Percentiles rank a stretch among this genome's conserved stretches.
Conservation (phyloP, 2,329 filamentous ascomycete genomes). For the Ceratocystis alfenasii region DNA sequence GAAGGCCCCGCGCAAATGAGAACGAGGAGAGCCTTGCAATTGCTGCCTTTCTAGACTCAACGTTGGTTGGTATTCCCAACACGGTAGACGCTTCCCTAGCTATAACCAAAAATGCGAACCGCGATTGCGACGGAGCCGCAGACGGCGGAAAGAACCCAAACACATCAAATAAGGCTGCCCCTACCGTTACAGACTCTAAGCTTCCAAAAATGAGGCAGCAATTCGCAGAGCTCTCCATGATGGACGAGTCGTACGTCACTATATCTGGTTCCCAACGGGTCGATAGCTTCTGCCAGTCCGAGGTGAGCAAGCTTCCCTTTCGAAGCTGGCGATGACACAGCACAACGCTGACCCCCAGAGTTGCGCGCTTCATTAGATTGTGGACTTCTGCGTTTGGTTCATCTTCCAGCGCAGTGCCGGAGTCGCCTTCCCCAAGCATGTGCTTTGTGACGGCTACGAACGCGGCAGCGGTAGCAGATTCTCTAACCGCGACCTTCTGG, state of each 20-base stretch:
- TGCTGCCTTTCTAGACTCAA: slow-evolving; percentile 23
- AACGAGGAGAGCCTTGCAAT: slow-evolving; percentile 21
- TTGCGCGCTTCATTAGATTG: slow-evolving; percentile 39
- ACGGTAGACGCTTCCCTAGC: background rate
- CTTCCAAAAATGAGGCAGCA: background rate
- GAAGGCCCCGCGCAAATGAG: slow-evolving; percentile 28
- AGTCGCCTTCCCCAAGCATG: slow-evolving; percentile 44
- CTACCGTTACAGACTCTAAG: background rate
- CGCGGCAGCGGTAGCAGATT: slow-evolving; percentile 32
- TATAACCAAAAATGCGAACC: background rate
- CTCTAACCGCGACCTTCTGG: slow-evolving; percentile 38
- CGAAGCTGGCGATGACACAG: slow-evolving; percentile 12
- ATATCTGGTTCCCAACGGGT: slow-evolving; percentile 34
- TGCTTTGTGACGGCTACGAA: slow-evolving; percentile 76
- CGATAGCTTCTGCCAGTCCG: slow-evolving; percentile 46
- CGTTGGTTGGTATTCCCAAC: slow-evolving; percentile 18
- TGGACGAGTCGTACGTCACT: slow-evolving; percentile 45
- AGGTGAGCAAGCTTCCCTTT: slow-evolving; percentile 37
- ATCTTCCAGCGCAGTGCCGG: slow-evolving; percentile 50
- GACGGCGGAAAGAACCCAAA: background rate
- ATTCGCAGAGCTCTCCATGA: slow-evolving; percentile 11
- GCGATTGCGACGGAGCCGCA: slow-evolving; percentile 2
- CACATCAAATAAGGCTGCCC: background rate
- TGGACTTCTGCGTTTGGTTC: slow-evolving; percentile 66
- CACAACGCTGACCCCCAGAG: slow-evolving; percentile 13